These are phyloP conservation scores for Copromyces sp. DNA, from an alignment of 495 filamentous ascomycete species.

Conservation along the genomic window DNA sequence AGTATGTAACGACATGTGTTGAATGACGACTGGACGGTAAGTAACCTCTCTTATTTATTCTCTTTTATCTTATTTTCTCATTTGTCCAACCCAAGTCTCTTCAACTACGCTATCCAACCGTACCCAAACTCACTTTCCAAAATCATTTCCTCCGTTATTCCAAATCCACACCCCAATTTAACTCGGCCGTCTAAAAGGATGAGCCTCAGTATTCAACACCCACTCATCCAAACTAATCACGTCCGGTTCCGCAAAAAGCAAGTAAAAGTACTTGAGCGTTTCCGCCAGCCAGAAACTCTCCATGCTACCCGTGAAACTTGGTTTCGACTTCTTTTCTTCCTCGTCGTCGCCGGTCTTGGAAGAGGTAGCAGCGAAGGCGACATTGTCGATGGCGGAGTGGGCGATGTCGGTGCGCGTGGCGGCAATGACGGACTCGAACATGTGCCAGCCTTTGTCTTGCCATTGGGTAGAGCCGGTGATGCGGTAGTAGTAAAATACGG, in stretches of 20 bases:
- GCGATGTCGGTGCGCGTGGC: constrained; percentile 57
- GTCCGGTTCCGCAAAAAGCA: constrained; percentile 67
- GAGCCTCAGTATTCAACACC: constrained; percentile 61
- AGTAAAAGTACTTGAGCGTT: constrained; percentile 89
- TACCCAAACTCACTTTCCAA: background rate
- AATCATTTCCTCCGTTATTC: no score
- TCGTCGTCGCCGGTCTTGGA: background rate
- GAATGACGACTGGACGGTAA: no score
- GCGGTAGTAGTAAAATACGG: constrained; percentile 91
- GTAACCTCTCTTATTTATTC: no score
- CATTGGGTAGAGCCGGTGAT: constrained; percentile 71
- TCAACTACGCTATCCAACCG: background rate
- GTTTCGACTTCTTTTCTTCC: background rate
- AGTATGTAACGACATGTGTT: no score
- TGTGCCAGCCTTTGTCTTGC: constrained; percentile 82
- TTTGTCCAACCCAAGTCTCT: background rate
- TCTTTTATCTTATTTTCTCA: background rate
- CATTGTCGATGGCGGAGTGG: constrained; percentile 66
- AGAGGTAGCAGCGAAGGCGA: constrained; percentile 31
- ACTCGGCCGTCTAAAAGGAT: constrained; percentile 43
- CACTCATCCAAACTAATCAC: constrained; percentile 76
- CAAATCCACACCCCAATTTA: background rate
- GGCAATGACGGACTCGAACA: constrained; percentile 67
- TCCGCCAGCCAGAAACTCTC: constrained; percentile 65
- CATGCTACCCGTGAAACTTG: constrained; percentile 37